phyloP scores from a whole-genome alignment of 306 rosid genomes.

The Coriaria nepalensis region DNA sequence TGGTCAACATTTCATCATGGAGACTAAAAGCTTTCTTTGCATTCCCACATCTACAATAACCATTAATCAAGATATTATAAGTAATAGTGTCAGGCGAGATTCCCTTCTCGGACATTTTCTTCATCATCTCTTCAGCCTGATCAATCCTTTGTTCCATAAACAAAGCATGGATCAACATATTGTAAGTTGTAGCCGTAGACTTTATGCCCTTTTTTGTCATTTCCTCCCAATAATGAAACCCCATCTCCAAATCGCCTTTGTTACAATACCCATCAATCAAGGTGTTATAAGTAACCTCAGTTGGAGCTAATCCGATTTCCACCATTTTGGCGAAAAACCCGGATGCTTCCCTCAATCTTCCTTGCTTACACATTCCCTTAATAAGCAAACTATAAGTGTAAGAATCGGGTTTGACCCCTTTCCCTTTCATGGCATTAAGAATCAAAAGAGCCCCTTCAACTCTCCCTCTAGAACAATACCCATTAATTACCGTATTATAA shows the following conservation, averaged over 20 bases:
- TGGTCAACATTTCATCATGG: conserved; percentile 46
- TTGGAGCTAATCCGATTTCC: conserved; percentile 42
- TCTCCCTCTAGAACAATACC: conserved; percentile 43
- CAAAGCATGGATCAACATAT: conserved; percentile 68
- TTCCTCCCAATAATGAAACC: conserved; percentile 47
- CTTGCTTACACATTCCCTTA: conserved; percentile 48
- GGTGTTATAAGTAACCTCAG: conserved; percentile 53
- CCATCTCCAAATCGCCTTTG: conserved; percentile 54
- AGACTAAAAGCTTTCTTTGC: conserved; percentile 50
- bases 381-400: conserved; percentile 56
- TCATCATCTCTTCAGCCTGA: conserved; percentile 44
- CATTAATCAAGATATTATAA: conserved; percentile 63
- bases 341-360: conserved; percentile 54
- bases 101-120: conserved; percentile 55
- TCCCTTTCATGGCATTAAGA: conserved; percentile 33
- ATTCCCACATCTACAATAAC: conserved; percentile 59
- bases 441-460: conserved; percentile 34
- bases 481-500: conserved; percentile 61
- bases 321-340: conserved; percentile 35
- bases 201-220: conserved; percentile 50
- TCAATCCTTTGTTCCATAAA: conserved; percentile 48
- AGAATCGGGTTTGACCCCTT: conserved; percentile 52
- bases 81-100: conserved; percentile 56
- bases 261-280: conserved; percentile 71
- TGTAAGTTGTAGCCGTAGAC: conserved; percentile 52